Evolutionary conservation across 352 stramenopile genomes (phyloP).

Genomic region (Pythium sukuiense): DNA sequence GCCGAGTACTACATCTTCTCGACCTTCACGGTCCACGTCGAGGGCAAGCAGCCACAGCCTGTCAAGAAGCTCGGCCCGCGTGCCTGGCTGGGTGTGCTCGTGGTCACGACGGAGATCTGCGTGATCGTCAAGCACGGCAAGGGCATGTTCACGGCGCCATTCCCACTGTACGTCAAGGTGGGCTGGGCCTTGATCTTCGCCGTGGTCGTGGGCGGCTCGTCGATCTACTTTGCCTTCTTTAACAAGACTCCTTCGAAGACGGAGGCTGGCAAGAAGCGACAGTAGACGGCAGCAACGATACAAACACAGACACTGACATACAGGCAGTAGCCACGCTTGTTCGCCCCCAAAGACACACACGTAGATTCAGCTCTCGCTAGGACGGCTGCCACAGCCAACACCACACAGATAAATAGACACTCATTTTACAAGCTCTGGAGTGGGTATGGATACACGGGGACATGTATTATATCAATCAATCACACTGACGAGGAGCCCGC

Average conservation of each 20-base stretch:
- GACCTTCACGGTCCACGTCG: slow-evolving; percentile 77
- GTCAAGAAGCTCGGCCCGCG: slow-evolving; percentile 83
- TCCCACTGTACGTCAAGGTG: slow-evolving; percentile 77
- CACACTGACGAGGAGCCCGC: slow-evolving; percentile 1
- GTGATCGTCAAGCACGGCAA: slow-evolving; percentile 84
- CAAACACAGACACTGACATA: not conserved
- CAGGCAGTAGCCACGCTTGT: not conserved
- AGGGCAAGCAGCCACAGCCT: slow-evolving; percentile 44
- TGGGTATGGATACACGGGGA: not conserved
- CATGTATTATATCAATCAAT: slow-evolving; percentile 6
- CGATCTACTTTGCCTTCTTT: slow-evolving; percentile 83
- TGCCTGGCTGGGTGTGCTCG: slow-evolving; percentile 79
- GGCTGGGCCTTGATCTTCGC: slow-evolving; percentile 77
- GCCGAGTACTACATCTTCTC: slow-evolving; percentile 91
- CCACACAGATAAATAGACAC: not conserved
- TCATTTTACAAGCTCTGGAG: not conserved
- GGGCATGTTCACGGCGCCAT: slow-evolving; percentile 88
- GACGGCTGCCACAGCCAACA: no score
- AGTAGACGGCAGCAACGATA: not conserved
- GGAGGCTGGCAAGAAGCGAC: slow-evolving; percentile 12
- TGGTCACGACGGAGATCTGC: slow-evolving; percentile 74
- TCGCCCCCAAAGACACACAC: no score
- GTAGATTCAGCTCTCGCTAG: no score
- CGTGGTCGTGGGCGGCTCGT: slow-evolving; percentile 74
- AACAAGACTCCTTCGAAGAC: slow-evolving; percentile 37